Base-by-base conservation (phyloP, 2,329 filamentous ascomycete species). In the Bipolaris cookei region DNA sequence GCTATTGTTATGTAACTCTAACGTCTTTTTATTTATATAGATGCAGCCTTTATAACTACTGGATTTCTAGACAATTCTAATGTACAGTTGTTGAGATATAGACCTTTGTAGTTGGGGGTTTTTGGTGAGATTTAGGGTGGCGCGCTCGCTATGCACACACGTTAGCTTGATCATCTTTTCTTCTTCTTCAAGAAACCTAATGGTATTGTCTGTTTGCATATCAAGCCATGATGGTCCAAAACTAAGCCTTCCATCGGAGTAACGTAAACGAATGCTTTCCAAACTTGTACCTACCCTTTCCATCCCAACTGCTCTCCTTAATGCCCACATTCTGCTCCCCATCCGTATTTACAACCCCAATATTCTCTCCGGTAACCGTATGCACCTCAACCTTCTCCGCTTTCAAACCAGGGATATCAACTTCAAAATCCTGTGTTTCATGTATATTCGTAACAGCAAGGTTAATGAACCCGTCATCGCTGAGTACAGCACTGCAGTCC, bases 401-500 rank as follows among this genome's bases (percentile, higher is more conserved):
- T 37, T 65, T 68, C 0, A 86, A 71, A 0, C 89, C 89, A 38
- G 83, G 80, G n/a, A 92, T 48, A 41, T 83, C 79, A 0, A 84
- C 84, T 59, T 84, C 80, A 51, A 88, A 87, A 54, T 82, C 84
- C 60, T 83, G 80, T 7, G 82, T 81, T 60, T 89, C 86, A 54
- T 78, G 74, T 18, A 91, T 83, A 71, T 95, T 95, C 14, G 92
- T 89, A 1, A 93, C 90, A 3, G 84, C 89, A 61, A 94, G 65
- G 61, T 81, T 89, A 1, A 89, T 80, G 50, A 79, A 83, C 0
- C 89, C 89, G 54, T 84, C 81, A 6, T 85, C 83, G 18, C 82
- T 80, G 4, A 88, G 65, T 1, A 82, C 79, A 2, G 87, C 88
- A 61, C 86, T 88, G 23, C 88, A 87, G 70, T 91, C 89, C 54